phyloP scores from a whole-genome alignment of 768 basidiomycete species.

The Kwoniella europaea region DNA sequence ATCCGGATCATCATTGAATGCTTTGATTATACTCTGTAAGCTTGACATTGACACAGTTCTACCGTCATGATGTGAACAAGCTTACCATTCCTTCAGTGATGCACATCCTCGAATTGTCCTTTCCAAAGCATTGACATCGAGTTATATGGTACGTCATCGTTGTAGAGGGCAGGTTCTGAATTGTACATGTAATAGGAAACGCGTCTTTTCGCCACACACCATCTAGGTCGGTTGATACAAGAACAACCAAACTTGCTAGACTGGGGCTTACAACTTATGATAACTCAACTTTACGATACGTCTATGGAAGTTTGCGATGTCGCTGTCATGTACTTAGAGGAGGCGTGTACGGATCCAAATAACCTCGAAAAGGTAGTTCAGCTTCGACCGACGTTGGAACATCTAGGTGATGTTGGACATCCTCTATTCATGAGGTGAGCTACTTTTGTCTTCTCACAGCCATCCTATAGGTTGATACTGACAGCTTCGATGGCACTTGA shows the following conservation, averaged over 20 bases:
- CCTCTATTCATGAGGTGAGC: constrained; percentile 83
- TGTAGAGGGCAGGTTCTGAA: background rate
- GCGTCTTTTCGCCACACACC: constrained; percentile 83
- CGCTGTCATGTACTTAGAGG: constrained; percentile 85
- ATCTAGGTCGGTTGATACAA: constrained; percentile 80
- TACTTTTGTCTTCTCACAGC: background rate
- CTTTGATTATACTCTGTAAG: constrained; percentile 86
- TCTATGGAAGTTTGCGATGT: constrained; percentile 85
- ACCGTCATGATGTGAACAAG: background rate
- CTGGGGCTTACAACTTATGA: constrained; percentile 87
- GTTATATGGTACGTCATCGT: constrained; percentile 69
- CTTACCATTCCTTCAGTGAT: constrained; percentile 65
- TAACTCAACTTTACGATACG: constrained; percentile 96
- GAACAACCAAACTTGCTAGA: constrained; percentile 68
- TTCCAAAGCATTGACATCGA: constrained; percentile 92
- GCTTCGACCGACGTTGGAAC: constrained; percentile 93
- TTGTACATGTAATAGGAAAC: constrained; percentile 67
- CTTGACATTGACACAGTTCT: constrained; percentile 16
- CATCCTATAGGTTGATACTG: background rate
- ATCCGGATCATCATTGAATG: constrained; percentile 89
- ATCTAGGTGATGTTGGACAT: constrained; percentile 90
- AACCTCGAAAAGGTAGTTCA: constrained; percentile 87
- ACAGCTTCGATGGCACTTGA: background rate
- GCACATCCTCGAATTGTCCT: constrained; percentile 92
- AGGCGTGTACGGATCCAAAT: constrained; percentile 82